A percentile compares a stretch with the other conserved stretches of the same genome.
Conservation (phyloP, 139 green algal species). For the Diplosphaera chodatii region DNA sequence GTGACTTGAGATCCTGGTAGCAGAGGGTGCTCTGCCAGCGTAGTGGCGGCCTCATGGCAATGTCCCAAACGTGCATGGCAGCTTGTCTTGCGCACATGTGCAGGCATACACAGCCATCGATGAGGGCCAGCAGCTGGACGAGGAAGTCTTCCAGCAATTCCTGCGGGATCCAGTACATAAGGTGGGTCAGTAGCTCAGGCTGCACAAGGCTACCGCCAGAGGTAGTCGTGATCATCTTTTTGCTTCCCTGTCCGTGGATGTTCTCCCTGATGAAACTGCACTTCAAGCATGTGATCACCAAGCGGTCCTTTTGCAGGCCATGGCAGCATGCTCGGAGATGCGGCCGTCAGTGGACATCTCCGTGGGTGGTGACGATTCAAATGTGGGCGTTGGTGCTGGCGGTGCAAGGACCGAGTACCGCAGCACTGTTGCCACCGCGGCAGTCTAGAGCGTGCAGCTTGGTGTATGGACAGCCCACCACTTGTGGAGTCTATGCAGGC, state of each 20-base stretch:
- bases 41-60: too few species aligned
- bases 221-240: too few species aligned
- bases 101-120: constrained; percentile 70
- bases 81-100: background rate
- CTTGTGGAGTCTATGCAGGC: too few species aligned
- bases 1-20: too few species aligned
- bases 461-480: too few species aligned
- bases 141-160: constrained; percentile 53
- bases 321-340: constrained; percentile 85
- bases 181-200: constrained; percentile 3
- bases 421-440: constrained; percentile 24
- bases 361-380: constrained; percentile 65
- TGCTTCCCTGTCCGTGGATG: too few species aligned
- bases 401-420: constrained; percentile 79
- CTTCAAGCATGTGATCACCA: too few species aligned
- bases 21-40: too few species aligned
- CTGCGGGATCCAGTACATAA: constrained; percentile 42
- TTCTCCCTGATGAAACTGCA: constrained; percentile 35
- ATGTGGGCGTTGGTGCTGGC: constrained; percentile 64
- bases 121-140: constrained; percentile 43
- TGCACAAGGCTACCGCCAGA: too few species aligned
- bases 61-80: too few species aligned
- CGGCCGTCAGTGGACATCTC: constrained; percentile 95
- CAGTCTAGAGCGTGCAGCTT: too few species aligned
- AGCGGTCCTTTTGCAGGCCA: constrained; percentile 65